A percentile compares a stretch with the other conserved stretches of the same genome.
These are phyloP conservation scores for Cephaloascus albidus DNA, from an alignment of 805 yeast genomes.

Conservation along the genomic window DNA sequence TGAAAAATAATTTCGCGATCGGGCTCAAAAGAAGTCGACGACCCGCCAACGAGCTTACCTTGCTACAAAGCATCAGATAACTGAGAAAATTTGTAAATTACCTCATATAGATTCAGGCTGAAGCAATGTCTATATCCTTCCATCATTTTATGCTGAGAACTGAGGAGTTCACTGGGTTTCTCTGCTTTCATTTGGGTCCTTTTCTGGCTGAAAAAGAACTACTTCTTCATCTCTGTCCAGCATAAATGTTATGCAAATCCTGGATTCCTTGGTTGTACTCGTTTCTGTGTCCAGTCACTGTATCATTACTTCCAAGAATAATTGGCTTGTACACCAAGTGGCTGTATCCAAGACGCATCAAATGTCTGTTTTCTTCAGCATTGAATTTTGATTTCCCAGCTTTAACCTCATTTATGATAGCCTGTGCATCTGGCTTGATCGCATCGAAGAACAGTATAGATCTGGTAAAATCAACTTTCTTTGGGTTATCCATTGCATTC, in stretches of 20 bases:
- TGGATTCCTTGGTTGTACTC: neutral
- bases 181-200: no score
- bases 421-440: conserved; percentile 39
- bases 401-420: conserved; percentile 28
- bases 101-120: no score
- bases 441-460: conserved; percentile 49
- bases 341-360: conserved; percentile 43
- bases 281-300: neutral
- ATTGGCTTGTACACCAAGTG: neutral
- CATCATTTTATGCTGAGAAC: no score
- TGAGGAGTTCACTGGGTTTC: no score
- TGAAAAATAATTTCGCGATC: neutral
- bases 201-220: no score
- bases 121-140: no score
- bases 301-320: neutral
- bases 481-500: conserved; percentile 42
- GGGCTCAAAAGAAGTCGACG: no score
- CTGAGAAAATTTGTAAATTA: no score
- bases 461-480: conserved; percentile 41
- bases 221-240: no score
- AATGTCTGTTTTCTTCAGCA: conserved; percentile 35
- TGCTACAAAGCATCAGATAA: no score
- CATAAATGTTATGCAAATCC: neutral
- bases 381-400: conserved; percentile 24
- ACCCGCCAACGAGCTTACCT: no score